A percentile compares a stretch with the other conserved stretches of the same genome.
These are phyloP conservation scores for Lasiodiplodia gonubiensis DNA, from an alignment of 2,329 filamentous ascomycete species.

Conservation along the genomic window DNA sequence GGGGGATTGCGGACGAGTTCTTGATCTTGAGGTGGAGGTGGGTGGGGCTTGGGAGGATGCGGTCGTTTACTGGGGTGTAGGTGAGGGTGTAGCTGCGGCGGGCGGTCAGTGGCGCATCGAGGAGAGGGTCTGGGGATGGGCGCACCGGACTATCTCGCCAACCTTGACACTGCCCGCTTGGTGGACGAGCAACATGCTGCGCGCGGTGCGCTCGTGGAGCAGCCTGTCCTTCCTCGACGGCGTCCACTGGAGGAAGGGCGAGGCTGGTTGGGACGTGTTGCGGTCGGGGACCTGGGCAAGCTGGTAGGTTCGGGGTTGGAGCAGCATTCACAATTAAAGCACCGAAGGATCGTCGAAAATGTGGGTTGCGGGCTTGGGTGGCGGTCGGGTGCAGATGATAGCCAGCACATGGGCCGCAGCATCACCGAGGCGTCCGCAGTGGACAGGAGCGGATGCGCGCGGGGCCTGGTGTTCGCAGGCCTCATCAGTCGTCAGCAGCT, in stretches of 20 bases:
- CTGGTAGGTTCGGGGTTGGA: constrained; percentile 48
- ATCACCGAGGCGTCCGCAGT: neutral
- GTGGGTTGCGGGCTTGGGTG: constrained; percentile 21
- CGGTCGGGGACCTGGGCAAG: constrained; percentile 46
- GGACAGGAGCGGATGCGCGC: constrained; percentile 8
- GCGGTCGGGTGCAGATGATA: constrained; percentile 9
- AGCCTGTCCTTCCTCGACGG: constrained; percentile 43
- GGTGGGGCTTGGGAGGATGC: constrained; percentile 84
- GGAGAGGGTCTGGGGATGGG: constrained; percentile 6
- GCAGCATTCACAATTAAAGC: constrained; percentile 43
- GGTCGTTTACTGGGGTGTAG: constrained; percentile 87
- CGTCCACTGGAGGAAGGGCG: constrained; percentile 43
- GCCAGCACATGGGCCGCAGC: constrained; percentile 18
- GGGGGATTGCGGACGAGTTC: constrained; percentile 87
- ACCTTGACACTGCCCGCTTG: constrained; percentile 92
- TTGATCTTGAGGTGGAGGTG: constrained; percentile 84
- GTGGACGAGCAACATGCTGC: constrained; percentile 82
- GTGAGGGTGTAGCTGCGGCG: constrained; percentile 73
- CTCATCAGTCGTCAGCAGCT: neutral
- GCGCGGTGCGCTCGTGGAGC: constrained; percentile 38
- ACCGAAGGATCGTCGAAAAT: constrained; percentile 20
- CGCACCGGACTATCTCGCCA: constrained; percentile 87
- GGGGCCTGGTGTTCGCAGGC: neutral
- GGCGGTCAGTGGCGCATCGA: neutral
- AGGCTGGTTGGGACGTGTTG: constrained; percentile 37